Base-by-base conservation (phyloP, 116 monocot genomes). In the Posidonia oceanica region DNA sequence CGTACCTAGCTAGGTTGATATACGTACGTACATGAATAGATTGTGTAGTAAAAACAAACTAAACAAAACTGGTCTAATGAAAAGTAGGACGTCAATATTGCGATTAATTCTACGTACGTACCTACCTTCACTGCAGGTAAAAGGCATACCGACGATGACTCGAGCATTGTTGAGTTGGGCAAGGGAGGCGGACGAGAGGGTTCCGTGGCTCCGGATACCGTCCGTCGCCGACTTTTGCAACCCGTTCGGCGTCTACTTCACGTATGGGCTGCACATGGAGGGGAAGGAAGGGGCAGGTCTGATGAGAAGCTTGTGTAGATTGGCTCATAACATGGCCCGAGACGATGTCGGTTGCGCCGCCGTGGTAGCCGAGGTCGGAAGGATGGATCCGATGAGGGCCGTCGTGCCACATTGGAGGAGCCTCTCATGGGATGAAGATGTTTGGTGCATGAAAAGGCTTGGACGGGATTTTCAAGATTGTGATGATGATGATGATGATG, bases 391-490 rank as follows among this genome's bases (percentile, higher is more conserved):
- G 7, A 77, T 78, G n/a, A 36, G 59, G n/a, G 58, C 48, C 2
- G 80, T 48, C 2, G 76, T 90, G 51, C 81, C 83, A 16, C 80
- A 79, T 52, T 86, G 90, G 90, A 66, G 55, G 57, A 53, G 76
- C 22, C 59, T 90, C 57, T 90, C 90, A 1, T 84, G 75, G 64
- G 82, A 82, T 13, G 88, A 89, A 74, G 90, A 90, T 69, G 75
- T 90, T 0, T 90, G 90, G 90, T 90, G 90, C 76, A 76, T 86
- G 74, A 90, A 90, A 62, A 72, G 62, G 51, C 73, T 90, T 11
- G 52, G 20, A 10, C 63, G 10, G 5, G 39, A 18, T 4, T 42
- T 2, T 14, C 53, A 65, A 7, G 55, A n/a, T n/a, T n/a, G n/a
- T n/a, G n/a, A n/a, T n/a, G n/a, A n/a, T n/a, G n/a, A n/a, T n/a